Evolutionary conservation across 495 filamentous ascomycete species (phyloP).

Genomic region (Neurospora sp.): DNA sequence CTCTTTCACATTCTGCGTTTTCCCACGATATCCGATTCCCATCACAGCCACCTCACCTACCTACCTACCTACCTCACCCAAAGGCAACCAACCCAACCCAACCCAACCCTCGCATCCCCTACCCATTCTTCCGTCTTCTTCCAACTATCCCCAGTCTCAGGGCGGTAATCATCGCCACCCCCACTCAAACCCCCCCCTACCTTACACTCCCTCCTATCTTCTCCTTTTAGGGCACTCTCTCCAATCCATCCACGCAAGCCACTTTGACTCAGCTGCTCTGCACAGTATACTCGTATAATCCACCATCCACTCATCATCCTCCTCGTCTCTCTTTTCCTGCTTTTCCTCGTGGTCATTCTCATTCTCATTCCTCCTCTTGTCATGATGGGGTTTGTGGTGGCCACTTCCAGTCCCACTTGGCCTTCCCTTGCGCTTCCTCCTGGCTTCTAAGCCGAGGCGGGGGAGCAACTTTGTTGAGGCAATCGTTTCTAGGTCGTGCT

Average conservation of each 20-base stretch:
- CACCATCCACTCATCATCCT: background rate
- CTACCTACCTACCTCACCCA: background rate
- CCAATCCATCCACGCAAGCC: background rate
- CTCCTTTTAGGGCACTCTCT: too few species aligned
- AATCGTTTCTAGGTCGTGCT: background rate
- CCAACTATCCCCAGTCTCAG: too few species aligned
- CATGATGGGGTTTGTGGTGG: background rate
- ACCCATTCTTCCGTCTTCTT: background rate
- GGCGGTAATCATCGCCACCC: too few species aligned
- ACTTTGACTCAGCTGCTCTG: background rate
- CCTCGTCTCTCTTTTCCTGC: background rate
- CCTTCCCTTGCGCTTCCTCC: background rate
- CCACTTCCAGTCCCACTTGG: background rate
- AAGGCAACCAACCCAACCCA: background rate
- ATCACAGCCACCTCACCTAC: background rate
- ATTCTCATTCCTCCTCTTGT: background rate
- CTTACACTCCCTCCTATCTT: too few species aligned
- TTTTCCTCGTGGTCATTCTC: background rate
- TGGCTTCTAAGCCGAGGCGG: background rate
- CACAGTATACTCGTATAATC: background rate
- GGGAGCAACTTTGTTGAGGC: background rate
- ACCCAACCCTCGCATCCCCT: background rate
- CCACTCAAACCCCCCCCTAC: too few species aligned
- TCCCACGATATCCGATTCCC: too few species aligned
- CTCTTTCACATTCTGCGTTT: too few species aligned